A percentile compares a stretch with the other conserved stretches of the same genome.
Evolutionary conservation across 257 asterid genomes (phyloP).

Genomic region (Lantana camara): DNA sequence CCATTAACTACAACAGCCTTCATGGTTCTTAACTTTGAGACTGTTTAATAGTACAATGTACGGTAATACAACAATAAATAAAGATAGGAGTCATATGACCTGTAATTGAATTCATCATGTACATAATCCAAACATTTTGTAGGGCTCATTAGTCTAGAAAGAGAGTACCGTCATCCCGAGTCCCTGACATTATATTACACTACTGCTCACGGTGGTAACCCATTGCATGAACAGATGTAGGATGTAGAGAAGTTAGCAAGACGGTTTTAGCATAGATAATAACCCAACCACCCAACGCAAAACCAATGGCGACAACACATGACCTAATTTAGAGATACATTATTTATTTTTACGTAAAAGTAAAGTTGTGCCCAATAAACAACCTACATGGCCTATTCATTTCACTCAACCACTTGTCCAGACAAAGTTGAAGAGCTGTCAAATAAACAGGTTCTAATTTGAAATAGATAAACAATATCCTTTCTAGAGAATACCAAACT

Average conservation of each 20-base stretch:
- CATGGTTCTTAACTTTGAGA: slow-evolving; percentile 7
- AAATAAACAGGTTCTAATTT: background rate
- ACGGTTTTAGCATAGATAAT: background rate
- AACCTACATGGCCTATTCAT: slow-evolving; percentile 4
- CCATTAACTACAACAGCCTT: slow-evolving; percentile 13
- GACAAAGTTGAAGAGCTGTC: slow-evolving; percentile 4
- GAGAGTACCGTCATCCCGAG: background rate
- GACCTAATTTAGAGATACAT: background rate
- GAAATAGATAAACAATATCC: background rate
- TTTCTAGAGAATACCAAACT: background rate
- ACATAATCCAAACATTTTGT: background rate
- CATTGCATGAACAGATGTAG: background rate
- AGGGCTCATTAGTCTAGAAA: slow-evolving; percentile 3
- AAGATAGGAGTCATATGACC: background rate
- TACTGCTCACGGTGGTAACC: background rate
- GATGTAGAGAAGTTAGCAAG: background rate
- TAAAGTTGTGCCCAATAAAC: background rate
- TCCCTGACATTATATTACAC: background rate
- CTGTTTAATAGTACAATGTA: too few relatives aligned
- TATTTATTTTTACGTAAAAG: too few relatives aligned
- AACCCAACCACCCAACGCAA: background rate
- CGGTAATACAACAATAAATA: background rate
- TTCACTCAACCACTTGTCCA: background rate
- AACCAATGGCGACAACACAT: slow-evolving; percentile 12
- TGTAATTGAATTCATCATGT: background rate